Conservation (phyloP, 2,329 filamentous ascomycete species). For the Zalaria sp. region DNA sequence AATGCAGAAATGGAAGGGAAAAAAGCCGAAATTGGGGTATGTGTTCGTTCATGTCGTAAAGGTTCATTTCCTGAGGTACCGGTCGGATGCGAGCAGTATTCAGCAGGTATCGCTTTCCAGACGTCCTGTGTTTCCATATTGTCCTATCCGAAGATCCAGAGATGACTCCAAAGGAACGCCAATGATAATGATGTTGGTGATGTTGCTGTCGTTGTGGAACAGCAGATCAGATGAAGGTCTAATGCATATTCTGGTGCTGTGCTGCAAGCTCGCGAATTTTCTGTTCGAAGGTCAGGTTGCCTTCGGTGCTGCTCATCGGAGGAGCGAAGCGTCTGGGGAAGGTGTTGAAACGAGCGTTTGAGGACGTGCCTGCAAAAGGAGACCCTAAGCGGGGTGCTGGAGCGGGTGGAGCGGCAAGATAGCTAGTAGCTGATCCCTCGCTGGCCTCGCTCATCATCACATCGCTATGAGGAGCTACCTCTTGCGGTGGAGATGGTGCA, state of each 20-base stretch:
- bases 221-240: too few species aligned
- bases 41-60: too few species aligned
- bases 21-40: too few species aligned
- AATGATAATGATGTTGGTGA: too few species aligned
- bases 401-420: slow-evolving; percentile 1
- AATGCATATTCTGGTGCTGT: background rate
- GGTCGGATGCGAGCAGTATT: too few species aligned
- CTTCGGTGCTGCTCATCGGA: slow-evolving; percentile 12
- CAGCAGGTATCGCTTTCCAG: too few species aligned
- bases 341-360: slow-evolving; percentile 25
- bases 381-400: slow-evolving; percentile 31
- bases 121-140: too few species aligned
- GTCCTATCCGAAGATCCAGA: too few species aligned
- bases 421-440: background rate
- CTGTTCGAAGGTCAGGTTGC: slow-evolving; percentile 3
- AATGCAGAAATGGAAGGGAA: too few species aligned
- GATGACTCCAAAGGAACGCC: too few species aligned
- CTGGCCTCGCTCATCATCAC: slow-evolving; percentile 16
- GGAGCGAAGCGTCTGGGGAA: slow-evolving; percentile 29
- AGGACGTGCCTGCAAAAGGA: slow-evolving; percentile 27
- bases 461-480: slow-evolving; percentile 1
- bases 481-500: background rate
- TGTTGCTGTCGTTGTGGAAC: too few species aligned
- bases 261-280: slow-evolving; percentile 1
- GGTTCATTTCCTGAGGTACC: too few species aligned